Percentiles rank a stretch among this genome's conserved stretches.
Conservation (phyloP, 345 rosid genomes). For the Salix suchowensis region DNA sequence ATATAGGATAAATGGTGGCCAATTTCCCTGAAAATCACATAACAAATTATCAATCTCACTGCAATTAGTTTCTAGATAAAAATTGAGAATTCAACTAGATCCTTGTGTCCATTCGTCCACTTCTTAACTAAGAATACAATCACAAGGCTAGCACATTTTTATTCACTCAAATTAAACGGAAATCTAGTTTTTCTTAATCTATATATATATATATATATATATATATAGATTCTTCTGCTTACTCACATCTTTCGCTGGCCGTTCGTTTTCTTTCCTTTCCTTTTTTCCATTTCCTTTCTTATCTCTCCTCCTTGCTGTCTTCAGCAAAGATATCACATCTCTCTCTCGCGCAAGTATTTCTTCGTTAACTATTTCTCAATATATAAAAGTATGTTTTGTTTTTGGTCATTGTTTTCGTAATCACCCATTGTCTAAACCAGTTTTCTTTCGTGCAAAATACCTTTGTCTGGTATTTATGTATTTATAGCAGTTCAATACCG, state of each 20-base stretch:
- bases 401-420: not conserved
- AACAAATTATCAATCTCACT: too few relatives aligned
- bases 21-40: too few relatives aligned
- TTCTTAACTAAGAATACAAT: too few relatives aligned
- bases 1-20: too few relatives aligned
- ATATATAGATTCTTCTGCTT: conserved; percentile 14
- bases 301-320: not conserved
- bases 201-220: not conserved
- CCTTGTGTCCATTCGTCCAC: too few relatives aligned
- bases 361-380: not conserved
- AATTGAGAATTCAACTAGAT: too few relatives aligned
- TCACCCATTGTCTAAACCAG: not conserved
- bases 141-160: not conserved
- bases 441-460: not conserved
- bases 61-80: too few relatives aligned
- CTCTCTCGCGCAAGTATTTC: not conserved
- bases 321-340: not conserved
- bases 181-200: not conserved
- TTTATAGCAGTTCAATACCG: not conserved
- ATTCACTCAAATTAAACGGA: not conserved
- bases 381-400: not conserved
- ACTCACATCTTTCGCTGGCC: conserved; percentile 18
- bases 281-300: not conserved
- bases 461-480: not conserved
- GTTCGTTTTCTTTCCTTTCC: conserved; percentile 9